Conservation (phyloP, 2,329 filamentous ascomycete species). For the Hypoxylon sp. region DNA sequence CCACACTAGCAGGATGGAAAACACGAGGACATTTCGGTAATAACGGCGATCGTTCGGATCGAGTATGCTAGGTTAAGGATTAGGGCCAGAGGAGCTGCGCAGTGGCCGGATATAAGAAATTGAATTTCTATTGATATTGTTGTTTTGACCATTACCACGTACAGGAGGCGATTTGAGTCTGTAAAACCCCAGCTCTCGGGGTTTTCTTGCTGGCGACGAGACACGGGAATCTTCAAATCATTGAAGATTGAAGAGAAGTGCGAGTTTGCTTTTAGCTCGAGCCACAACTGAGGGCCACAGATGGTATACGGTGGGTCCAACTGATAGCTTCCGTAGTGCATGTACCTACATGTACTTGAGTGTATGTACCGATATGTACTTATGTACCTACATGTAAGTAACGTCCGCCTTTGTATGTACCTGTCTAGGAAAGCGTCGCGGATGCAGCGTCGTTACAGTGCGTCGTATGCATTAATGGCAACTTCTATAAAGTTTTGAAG, state of each 20-base stretch:
- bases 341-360: not conserved
- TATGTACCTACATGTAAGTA: not conserved
- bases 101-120: not conserved
- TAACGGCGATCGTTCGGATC: slow-evolving; percentile 1
- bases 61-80: slow-evolving; percentile 2
- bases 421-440: not conserved
- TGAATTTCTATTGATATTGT: not conserved
- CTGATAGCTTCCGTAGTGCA: not conserved
- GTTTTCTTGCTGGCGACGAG: not conserved
- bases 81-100: not conserved
- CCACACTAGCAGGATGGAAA: slow-evolving; percentile 13
- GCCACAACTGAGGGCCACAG: not conserved
- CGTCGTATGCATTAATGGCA: too few species aligned
- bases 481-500: too few species aligned
- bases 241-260: not conserved
- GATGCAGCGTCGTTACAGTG: not conserved
- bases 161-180: not conserved
- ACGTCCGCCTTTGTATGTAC: not conserved
- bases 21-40: slow-evolving; percentile 22
- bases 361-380: not conserved
- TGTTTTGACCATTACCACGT: not conserved
- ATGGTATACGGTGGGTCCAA: not conserved
- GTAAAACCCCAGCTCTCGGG: not conserved
- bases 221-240: not conserved
- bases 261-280: slow-evolving; percentile 14